Conservation (phyloP, 1,284 basidiomycete genomes). For the Malassezia caprae region DNA sequence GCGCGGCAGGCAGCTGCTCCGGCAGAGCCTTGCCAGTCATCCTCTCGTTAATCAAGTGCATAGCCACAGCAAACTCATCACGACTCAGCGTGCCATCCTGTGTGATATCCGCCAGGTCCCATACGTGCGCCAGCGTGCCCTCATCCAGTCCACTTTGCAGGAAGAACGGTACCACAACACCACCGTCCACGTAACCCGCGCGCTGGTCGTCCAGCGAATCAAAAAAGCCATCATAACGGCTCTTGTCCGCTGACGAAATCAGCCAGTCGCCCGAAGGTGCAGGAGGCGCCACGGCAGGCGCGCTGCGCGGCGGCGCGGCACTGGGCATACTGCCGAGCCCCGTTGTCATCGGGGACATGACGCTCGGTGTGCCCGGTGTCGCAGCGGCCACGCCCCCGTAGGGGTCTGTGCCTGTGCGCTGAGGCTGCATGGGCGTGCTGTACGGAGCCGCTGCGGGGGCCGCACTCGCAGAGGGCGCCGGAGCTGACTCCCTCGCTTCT, state of each 20-base stretch:
- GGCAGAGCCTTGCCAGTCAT: constrained; percentile 71
- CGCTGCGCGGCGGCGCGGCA: not conserved
- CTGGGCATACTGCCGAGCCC: constrained; percentile 18
- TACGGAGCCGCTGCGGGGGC: not conserved
- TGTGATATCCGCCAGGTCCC: constrained; percentile 88
- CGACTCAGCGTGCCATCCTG: constrained; percentile 76
- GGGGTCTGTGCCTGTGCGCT: constrained; percentile 14
- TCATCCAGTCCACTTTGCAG: constrained; percentile 78
- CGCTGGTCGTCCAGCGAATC: constrained; percentile 67
- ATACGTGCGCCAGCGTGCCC: constrained; percentile 74
- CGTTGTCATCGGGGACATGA: constrained; percentile 51
- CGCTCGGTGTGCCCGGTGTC: not conserved
- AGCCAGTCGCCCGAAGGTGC: constrained; percentile 57
- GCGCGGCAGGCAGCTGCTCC: constrained; percentile 58
- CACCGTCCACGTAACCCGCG: constrained; percentile 77
- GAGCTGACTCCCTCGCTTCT: constrained; percentile 51
- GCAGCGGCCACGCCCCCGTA: not conserved
- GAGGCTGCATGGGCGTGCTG: constrained; percentile 5
- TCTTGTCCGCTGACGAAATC: constrained; percentile 71
- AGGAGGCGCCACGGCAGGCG: not conserved
- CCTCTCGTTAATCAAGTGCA: constrained; percentile 84
- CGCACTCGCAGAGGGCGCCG: not conserved
- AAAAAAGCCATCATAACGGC: constrained; percentile 70
- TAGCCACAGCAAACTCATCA: constrained; percentile 91
- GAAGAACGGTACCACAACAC: constrained; percentile 92